phyloP scores from a whole-genome alignment of 1,284 basidiomycete species.

The Microbotryum lychnidis-dioicae region DNA sequence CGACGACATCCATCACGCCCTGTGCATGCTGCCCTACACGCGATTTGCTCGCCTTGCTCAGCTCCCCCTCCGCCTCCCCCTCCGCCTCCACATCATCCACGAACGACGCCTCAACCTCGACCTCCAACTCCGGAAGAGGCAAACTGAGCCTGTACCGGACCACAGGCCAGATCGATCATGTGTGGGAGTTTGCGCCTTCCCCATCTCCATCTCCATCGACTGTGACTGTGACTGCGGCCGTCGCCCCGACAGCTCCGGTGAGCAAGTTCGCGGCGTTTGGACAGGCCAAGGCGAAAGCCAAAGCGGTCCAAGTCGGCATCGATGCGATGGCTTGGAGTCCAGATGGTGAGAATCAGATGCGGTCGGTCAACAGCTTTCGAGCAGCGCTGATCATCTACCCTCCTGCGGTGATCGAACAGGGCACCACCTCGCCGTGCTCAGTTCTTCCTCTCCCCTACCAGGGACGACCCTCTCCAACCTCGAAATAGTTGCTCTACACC shows the following conservation, averaged over 20 bases:
- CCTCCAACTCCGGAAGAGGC: background rate
- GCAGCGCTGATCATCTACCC: background rate
- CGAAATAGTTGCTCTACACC: conserved; percentile 19
- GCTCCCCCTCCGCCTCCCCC: conserved; percentile 2
- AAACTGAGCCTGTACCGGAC: conserved; percentile 14
- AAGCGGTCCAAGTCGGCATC: conserved; percentile 1
- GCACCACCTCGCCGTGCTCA: conserved; percentile 11
- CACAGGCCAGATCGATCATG: background rate
- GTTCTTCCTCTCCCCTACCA: background rate
- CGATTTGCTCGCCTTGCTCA: conserved; percentile 7
- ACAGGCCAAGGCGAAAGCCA: conserved; percentile 17
- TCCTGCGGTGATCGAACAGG: background rate
- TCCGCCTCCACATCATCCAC: conserved; percentile 6
- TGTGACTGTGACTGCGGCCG: background rate
- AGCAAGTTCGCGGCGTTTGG: background rate
- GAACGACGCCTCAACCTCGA: background rate
- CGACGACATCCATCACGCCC: background rate
- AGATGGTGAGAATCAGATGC: conserved; percentile 1
- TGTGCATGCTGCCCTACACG: conserved; percentile 8
- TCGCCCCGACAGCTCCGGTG: conserved; percentile 1
- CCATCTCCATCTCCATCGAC: conserved; percentile 5
- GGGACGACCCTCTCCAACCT: conserved; percentile 3
- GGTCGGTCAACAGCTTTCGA: too few relatives aligned
- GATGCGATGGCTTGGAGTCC: conserved; percentile 13
- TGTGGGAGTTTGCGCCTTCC: conserved; percentile 16